These are phyloP conservation scores for Knufia petricola DNA, from an alignment of 2,329 filamentous ascomycete species.

Conservation along the genomic window DNA sequence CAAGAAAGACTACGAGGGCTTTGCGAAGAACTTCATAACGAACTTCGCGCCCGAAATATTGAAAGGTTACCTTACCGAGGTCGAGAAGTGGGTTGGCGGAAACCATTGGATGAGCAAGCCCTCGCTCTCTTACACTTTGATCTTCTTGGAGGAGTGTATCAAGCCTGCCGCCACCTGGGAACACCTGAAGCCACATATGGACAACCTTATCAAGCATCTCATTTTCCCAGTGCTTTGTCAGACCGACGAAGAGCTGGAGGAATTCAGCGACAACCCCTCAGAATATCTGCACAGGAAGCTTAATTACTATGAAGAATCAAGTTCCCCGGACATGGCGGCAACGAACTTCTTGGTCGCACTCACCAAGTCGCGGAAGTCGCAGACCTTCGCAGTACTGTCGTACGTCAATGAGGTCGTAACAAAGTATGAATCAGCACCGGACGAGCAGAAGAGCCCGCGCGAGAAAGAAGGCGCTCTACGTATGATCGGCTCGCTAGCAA, in stretches of 20 bases:
- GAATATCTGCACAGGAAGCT: slow-evolving; percentile 96
- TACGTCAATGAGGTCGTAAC: slow-evolving; percentile 95
- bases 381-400: slow-evolving; percentile 86
- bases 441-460: slow-evolving; percentile 83
- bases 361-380: slow-evolving; percentile 88
- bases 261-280: slow-evolving; percentile 88
- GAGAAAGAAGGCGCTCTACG: slow-evolving; percentile 93
- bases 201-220: slow-evolving; percentile 85
- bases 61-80: slow-evolving; percentile 85
- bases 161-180: slow-evolving; percentile 97
- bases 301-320: slow-evolving; percentile 96
- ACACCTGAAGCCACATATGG: slow-evolving; percentile 84
- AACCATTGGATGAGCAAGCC: slow-evolving; percentile 90
- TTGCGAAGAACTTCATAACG: slow-evolving; percentile 80
- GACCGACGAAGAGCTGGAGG: slow-evolving; percentile 80
- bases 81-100: slow-evolving; percentile 96
- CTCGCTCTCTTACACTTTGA: slow-evolving; percentile 83
- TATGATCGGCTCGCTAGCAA: slow-evolving; percentile 92
- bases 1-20: slow-evolving; percentile 65
- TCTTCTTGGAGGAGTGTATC: slow-evolving; percentile 94
- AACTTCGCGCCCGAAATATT: slow-evolving; percentile 94
- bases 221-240: slow-evolving; percentile 93
- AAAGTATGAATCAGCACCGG: slow-evolving; percentile 74
- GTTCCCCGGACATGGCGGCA: slow-evolving; percentile 85
- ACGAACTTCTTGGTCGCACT: slow-evolving; percentile 94